These are phyloP conservation scores for Friedmanniomyces simplex DNA, from an alignment of 495 filamentous ascomycete species.

Conservation along the genomic window DNA sequence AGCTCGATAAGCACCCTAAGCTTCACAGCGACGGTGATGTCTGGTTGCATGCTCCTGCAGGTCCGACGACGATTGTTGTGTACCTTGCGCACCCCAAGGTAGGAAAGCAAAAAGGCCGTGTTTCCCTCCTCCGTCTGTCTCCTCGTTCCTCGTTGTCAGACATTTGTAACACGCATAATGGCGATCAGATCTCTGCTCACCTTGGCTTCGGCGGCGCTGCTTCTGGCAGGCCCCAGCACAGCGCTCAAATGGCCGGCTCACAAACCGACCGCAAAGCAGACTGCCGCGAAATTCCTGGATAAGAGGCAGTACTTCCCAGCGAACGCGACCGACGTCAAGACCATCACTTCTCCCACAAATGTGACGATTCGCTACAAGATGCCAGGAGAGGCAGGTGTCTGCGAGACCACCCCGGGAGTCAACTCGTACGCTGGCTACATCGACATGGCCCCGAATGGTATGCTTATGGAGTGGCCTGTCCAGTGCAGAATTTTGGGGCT, in stretches of 20 bases:
- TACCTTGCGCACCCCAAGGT: background rate
- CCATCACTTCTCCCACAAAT: conserved; percentile 44
- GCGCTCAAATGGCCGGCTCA: background rate
- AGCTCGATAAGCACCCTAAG: background rate
- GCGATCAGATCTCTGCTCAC: background rate
- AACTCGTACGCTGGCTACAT: conserved; percentile 17
- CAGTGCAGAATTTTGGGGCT: background rate
- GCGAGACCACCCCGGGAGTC: conserved; percentile 33
- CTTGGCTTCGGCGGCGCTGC: background rate
- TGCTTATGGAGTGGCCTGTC: background rate
- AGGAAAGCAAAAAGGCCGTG: background rate
- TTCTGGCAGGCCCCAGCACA: background rate
- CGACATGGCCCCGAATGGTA: background rate
- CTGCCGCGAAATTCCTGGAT: background rate
- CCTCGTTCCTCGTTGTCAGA: background rate
- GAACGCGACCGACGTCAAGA: conserved; percentile 9
- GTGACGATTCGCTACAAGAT: conserved; percentile 43
- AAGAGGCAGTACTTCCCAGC: conserved; percentile 9
- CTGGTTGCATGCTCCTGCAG: background rate
- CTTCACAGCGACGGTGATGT: no score
- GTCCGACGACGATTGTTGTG: background rate
- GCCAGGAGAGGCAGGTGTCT: conserved; percentile 39
- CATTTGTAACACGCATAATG: background rate
- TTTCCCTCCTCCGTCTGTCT: background rate
- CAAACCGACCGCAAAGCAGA: background rate